Evolutionary conservation across 2,329 filamentous ascomycete species (phyloP).

Genomic region (Moelleriella libera): DNA sequence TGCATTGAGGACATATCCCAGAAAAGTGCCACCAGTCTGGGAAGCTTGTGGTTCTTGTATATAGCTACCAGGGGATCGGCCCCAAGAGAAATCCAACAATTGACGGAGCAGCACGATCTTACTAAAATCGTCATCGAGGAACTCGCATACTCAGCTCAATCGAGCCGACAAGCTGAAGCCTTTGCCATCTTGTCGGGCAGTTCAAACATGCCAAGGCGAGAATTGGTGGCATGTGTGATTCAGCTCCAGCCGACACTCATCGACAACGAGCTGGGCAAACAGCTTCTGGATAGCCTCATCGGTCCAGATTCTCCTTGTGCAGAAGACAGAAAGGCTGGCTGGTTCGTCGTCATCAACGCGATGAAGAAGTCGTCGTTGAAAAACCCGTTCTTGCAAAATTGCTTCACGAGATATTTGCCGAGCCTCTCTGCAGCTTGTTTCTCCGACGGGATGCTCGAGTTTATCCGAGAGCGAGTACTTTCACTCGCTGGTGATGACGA

Average conservation of each 20-base stretch:
- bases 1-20: slow-evolving; percentile 56
- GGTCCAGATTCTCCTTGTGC: slow-evolving; percentile 45
- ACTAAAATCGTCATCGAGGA: slow-evolving; percentile 50
- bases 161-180: slow-evolving; percentile 20
- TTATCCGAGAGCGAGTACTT: slow-evolving; percentile 39
- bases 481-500: slow-evolving; percentile 29
- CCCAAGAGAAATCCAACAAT: slow-evolving; percentile 35
- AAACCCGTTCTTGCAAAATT: slow-evolving; percentile 41
- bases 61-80: slow-evolving; percentile 32
- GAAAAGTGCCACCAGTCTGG: slow-evolving; percentile 50
- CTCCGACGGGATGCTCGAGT: slow-evolving; percentile 47
- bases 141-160: slow-evolving; percentile 37
- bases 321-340: slow-evolving; percentile 51
- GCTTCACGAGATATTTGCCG: slow-evolving; percentile 42
- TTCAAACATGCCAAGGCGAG: slow-evolving; percentile 38
- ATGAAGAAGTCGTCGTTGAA: slow-evolving; percentile 26
- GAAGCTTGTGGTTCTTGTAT: slow-evolving; percentile 55
- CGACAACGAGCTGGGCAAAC: slow-evolving; percentile 42
- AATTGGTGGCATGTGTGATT: slow-evolving; percentile 44
- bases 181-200: slow-evolving; percentile 29
- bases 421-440: slow-evolving; percentile 41
- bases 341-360: slow-evolving; percentile 47
- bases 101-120: slow-evolving; percentile 48
- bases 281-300: slow-evolving; percentile 61
- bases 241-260: slow-evolving; percentile 47